These are phyloP conservation scores for Byssochlamys sp. DNA, from an alignment of 2,329 filamentous ascomycete species.

Conservation along the genomic window DNA sequence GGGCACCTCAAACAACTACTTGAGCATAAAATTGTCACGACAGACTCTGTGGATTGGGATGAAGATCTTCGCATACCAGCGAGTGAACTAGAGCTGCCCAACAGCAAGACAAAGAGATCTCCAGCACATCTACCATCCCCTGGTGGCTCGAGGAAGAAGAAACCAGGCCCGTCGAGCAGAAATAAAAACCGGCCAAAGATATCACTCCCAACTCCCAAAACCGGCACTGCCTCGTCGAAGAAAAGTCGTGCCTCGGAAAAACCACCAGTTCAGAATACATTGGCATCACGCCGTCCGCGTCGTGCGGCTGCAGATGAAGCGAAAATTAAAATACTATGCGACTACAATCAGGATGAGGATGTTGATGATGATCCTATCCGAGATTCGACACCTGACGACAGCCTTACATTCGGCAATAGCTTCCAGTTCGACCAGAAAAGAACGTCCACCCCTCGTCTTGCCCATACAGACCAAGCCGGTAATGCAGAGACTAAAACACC, in stretches of 20 bases:
- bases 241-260: not conserved
- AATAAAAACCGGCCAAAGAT: not conserved
- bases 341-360: not conserved
- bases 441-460: not conserved
- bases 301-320: not conserved
- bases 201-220: not conserved
- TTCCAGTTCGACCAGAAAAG: not conserved
- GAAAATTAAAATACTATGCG: not conserved
- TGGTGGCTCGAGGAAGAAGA: not conserved
- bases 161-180: not conserved
- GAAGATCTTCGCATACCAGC: conserved; percentile 21
- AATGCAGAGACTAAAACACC: not conserved
- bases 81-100: conserved; percentile 5
- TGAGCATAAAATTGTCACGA: conserved; percentile 8
- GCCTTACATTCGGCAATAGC: not conserved
- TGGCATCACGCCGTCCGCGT: not conserved
- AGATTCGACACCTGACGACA: not conserved
- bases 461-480: not conserved
- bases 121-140: conserved; percentile 10
- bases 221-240: not conserved
- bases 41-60: conserved; percentile 19
- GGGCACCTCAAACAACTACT: not conserved
- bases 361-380: not conserved
- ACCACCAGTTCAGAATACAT: not conserved
- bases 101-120: conserved; percentile 4